Conservation (phyloP, 2,329 filamentous ascomycete genomes). For the Magnaporthiopsis incrustans region DNA sequence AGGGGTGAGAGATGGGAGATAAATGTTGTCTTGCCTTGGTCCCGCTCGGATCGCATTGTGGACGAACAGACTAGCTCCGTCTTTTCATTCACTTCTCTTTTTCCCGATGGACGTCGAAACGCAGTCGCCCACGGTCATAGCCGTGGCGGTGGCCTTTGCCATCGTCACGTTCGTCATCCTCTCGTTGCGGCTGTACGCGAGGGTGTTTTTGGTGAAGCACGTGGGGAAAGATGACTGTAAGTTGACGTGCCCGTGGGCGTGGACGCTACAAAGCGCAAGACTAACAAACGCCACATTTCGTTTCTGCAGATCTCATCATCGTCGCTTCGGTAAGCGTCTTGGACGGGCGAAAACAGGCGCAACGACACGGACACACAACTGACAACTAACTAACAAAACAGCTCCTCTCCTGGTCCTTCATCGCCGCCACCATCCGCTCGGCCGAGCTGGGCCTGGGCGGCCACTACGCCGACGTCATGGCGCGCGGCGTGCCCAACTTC, state of each 20-base stretch:
- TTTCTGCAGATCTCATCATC: neutral
- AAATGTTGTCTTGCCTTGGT: neutral
- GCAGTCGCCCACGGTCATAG: constrained; percentile 1
- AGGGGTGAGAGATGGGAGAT: neutral
- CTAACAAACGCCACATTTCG: neutral
- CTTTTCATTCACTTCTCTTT: no score
- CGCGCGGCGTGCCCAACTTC: constrained; percentile 1
- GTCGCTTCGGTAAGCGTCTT: neutral
- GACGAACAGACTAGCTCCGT: neutral
- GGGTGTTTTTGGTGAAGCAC: neutral
- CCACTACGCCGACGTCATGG: neutral
- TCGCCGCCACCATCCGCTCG: neutral
- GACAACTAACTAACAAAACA: neutral
- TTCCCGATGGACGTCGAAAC: neutral
- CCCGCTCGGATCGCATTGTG: no score
- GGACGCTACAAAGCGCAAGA: neutral
- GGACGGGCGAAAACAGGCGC: no score
- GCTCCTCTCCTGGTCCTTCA: constrained; percentile 1
- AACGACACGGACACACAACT: neutral
- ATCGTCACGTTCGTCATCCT: neutral
- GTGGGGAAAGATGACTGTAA: constrained; percentile 1
- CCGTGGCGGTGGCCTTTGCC: constrained; percentile 1
- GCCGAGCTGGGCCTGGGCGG: constrained; percentile 1
- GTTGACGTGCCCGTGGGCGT: no score
- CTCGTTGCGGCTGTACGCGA: neutral